Percentiles rank a stretch among this genome's conserved stretches.
These are phyloP conservation scores for Ceriops decandra DNA, from an alignment of 345 rosid genomes.

Conservation along the genomic window DNA sequence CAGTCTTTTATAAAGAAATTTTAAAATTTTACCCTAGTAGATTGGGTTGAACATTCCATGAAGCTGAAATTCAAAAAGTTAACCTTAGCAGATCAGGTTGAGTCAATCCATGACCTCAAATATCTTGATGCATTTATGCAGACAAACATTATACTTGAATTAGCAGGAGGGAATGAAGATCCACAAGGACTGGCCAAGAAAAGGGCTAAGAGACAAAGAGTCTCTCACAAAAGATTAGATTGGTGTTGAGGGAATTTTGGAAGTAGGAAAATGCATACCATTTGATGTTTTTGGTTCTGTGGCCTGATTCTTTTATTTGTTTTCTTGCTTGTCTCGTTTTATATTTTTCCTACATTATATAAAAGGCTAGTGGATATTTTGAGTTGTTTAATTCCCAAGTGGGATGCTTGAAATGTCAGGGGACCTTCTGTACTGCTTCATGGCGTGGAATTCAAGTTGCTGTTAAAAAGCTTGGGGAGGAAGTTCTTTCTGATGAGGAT, in stretches of 20 bases:
- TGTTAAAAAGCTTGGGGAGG: constrained; percentile 77
- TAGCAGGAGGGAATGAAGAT: too few species aligned
- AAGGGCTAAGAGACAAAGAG: too few species aligned
- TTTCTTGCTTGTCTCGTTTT: constrained; percentile 1
- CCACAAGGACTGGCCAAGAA: too few species aligned
- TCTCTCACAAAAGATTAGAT: neutral
- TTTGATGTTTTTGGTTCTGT: neutral
- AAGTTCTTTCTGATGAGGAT: constrained; percentile 62
- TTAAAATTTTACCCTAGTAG: too few species aligned
- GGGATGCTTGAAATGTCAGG: constrained; percentile 40
- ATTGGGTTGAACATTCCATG: too few species aligned
- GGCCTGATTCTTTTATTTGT: neutral
- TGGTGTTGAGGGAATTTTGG: neutral
- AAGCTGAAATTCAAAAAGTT: too few species aligned
- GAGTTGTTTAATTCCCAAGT: constrained; percentile 4
- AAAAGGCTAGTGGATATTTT: neutral
- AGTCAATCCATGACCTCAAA: too few species aligned
- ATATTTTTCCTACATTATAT: neutral
- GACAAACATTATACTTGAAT: too few species aligned
- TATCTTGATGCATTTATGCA: too few species aligned
- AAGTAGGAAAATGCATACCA: neutral
- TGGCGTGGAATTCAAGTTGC: constrained; percentile 99
- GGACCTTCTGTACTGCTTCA: constrained; percentile 68
- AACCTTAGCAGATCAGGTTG: too few species aligned
- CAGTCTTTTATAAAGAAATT: neutral